Base-by-base conservation (phyloP, 2,329 filamentous ascomycete genomes). In the Elsinoe necatrix region DNA sequence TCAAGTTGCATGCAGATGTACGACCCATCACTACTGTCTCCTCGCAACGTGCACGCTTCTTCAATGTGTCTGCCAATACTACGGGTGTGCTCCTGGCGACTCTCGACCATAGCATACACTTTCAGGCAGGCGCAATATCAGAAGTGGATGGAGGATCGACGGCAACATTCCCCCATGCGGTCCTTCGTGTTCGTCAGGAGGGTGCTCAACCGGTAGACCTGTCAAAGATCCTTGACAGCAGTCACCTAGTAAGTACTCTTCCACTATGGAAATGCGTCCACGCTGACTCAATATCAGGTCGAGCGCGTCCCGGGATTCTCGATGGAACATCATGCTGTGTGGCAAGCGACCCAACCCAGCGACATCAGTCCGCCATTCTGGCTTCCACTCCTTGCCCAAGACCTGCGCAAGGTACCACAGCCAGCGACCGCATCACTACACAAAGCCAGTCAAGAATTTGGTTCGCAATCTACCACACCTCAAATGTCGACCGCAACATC, bases 291-390 rank as follows among this genome's bases (percentile, higher is more conserved):
- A 14, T 29, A 4, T 25, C 54, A 56, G 45, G 75, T 78, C 16
- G 77, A 80, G 61, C 72, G 77, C 29, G 72, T 80, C 8, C 71
- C 74, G 31, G 77, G 77, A 3, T 80, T 80, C 61, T 79, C 77
- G 1, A 63, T 80, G 8, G 76, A 80, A 63, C 73, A 73, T 31
- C 77, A 80, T 63, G 75, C 77, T 27, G 72, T 80, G 4, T 78
- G 75, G 71, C 68, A 70, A 35, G 74, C 73, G 48, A 74, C 71
- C 62, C 72, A 72, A 58, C 72, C 75, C 1, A 63, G 59, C 23
- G 68, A 71, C 37, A 74, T 79, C 64, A 68, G 73, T 3, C 64
- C 69, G 18, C 77, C 78, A 5, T 71, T 72, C 43, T 80, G 78
- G 77, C 66, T 73, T 16, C 66, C 75, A 3, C 65, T 75, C 4